Base-by-base conservation (phyloP, 345 rosid genomes). In the Moricandia arvensis region DNA sequence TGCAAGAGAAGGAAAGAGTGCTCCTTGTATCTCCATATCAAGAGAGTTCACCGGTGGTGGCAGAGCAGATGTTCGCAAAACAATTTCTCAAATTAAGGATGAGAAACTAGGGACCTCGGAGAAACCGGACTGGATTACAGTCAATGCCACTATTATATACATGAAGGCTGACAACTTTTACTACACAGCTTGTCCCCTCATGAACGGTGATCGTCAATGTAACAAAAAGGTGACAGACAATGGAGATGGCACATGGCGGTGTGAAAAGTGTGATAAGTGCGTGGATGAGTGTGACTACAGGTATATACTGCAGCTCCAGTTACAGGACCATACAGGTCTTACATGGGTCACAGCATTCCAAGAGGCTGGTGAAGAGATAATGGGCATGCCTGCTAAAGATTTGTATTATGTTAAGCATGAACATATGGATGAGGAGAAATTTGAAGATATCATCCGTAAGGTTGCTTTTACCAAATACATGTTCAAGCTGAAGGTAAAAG, bases 71-170 rank as follows among this genome's bases (percentile, higher is more conserved):
- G 66, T 74, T 37, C 82, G 87, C 4, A 94, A 91, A 71, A 86
- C 88, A 2, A 63, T 91, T 21, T 85, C 95, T 59, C 95, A 88
- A 60, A 90, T 94, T 15, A 94, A 94, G 70, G 96, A 89, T 59
- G 98, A 94, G 84, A 90, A 79, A 18, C 86, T 94, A 35, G 98
- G 97, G 63, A 91, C 94, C n/a, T 90, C 97, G 18, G 96, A 91
- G 59, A 94, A 90, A 79, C 91, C 97, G 15, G 98, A 94, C 81
- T 94, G 97, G 96, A 86, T 94, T 53, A 83, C 90, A 49, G 86
- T 90, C 26, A 76, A 65, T 64, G 97, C 91, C 10, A 86, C 96
- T 8, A 73, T 90, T 66, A 59, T 80, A 68, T 94, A 16, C 76
- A 72, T 89, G 62, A 91, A 91, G 82, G 10, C 77, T 47, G 98